Evolutionary conservation across 495 filamentous ascomycete genomes (phyloP), one percentile per base, ranked within the genome.

Genomic region (Darksidea phi): DNA sequence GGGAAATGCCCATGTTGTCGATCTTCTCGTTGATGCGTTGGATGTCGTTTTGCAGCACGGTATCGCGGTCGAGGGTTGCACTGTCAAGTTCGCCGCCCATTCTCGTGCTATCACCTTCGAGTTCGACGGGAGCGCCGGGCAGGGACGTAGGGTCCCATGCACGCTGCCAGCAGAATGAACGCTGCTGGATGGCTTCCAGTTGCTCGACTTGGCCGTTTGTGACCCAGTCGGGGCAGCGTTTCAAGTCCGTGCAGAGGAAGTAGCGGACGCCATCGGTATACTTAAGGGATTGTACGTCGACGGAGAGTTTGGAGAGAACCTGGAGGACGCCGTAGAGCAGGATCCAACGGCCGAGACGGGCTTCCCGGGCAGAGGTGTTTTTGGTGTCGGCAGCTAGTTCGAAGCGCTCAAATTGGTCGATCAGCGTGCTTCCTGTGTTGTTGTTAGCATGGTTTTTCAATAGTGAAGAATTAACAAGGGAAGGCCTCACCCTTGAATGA

Each of bases 261-360:
- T 90, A 89, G 32, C 78, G 64, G 1, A 87, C 85, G 11, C 78
- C 79, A 7, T 84, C 79, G 15, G 76, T 79, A 69, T 82, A 86
- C 8, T 79, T 78, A 0, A 86, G 74, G 20, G 80, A 78, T 10
- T 82, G 83, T 4, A 82, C 76, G 63, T 90, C 87, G 34, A 88
- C 87, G 7, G 85, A 80, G 41, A 90, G 77, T 43, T 79, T 82
- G 0, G 86, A 86, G 1, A 90, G 78, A 0, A 83, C 84, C 59
- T 72, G 70, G 1, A 72, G 53, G 62, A 69, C 56, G 46, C 70
- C 70, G 57, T 72, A 72, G 38, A 72, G 57, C 21, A 72, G 68
- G 51, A 72, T 53, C 70, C 70, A 72, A 20, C 70, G 64, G 48
- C 70, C 70, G 45, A 72, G 57, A 23, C 70, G 70, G 17, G 70